Percentiles rank a stretch among this genome's conserved stretches.
These are phyloP conservation scores for Lippia alba DNA, from an alignment of 305 asterid genomes.

Conservation along the genomic window DNA sequence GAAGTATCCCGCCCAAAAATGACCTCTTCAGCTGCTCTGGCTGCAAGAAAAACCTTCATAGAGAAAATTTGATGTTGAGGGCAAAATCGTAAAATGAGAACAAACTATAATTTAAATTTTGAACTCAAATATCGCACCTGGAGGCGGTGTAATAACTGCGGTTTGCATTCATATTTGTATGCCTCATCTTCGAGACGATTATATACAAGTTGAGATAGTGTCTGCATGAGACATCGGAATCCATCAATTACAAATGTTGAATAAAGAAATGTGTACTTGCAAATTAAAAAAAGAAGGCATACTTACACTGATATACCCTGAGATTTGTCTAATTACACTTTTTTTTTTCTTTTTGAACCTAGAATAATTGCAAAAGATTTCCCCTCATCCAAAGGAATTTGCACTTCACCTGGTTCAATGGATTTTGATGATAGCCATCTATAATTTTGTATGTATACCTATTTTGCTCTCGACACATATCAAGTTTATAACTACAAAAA, in stretches of 20 bases:
- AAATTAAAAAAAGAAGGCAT: no score
- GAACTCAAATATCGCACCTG: slow-evolving; percentile 66
- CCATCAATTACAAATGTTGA: slow-evolving; percentile 8
- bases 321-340: no score
- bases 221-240: slow-evolving; percentile 51
- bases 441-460: no score
- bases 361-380: no score
- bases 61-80: neutral
- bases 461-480: no score
- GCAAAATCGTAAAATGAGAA: slow-evolving; percentile 15
- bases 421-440: no score
- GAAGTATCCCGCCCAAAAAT: slow-evolving; percentile 92
- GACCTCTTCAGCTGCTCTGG: slow-evolving; percentile 97
- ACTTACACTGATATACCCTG: no score
- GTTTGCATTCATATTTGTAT: slow-evolving; percentile 81
- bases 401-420: no score
- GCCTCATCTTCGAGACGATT: slow-evolving; percentile 92
- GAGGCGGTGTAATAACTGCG: slow-evolving; percentile 95
- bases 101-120: slow-evolving; percentile 2
- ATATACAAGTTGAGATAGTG: slow-evolving; percentile 87
- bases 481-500: no score
- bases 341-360: no score
- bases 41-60: slow-evolving; percentile 86
- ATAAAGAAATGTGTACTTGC: no score
- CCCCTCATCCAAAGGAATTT: no score